These are phyloP conservation scores for Phlebiopsis gigantea DNA, from an alignment of 768 basidiomycete species.

Conservation along the genomic window DNA sequence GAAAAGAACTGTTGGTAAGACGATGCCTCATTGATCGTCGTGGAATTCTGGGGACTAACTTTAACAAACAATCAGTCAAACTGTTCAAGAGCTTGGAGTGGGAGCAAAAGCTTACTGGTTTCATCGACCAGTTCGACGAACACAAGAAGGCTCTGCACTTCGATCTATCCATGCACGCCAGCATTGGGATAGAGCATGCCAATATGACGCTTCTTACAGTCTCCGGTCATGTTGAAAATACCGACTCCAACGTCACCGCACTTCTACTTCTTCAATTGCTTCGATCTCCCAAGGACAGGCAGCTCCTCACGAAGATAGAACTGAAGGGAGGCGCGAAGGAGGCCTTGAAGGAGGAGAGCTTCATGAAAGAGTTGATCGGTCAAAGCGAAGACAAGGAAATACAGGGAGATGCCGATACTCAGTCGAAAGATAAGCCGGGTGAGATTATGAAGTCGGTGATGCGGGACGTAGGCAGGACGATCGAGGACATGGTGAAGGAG, in stretches of 20 bases:
- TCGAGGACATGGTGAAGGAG: constrained; percentile 1
- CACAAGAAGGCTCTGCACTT: constrained; percentile 9
- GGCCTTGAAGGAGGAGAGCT: constrained; percentile 4
- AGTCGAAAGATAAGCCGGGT: neutral
- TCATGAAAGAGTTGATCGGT: constrained; percentile 6
- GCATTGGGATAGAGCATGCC: constrained; percentile 1
- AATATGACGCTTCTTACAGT: neutral
- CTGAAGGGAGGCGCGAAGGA: constrained; percentile 5
- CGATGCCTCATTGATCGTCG: too few species aligned
- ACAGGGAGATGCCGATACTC: neutral
- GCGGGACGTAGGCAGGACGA: neutral
- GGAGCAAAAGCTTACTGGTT: constrained; percentile 8
- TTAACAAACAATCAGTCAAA: too few species aligned
- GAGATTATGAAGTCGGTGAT: neutral
- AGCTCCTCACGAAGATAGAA: constrained; percentile 7
- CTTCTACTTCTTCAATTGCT: constrained; percentile 11
- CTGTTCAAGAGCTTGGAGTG: constrained; percentile 9
- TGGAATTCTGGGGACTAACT: too few species aligned
- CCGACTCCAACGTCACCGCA: neutral
- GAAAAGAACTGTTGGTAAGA: neutral
- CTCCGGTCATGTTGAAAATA: neutral
- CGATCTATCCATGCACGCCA: constrained; percentile 7
- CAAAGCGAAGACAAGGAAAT: neutral
- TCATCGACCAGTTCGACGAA: constrained; percentile 3
- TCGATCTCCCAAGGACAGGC: constrained; percentile 12